Evolutionary conservation across 2,329 filamentous ascomycete genomes (phyloP).

Genomic region (Aspergillus chevalieri): DNA sequence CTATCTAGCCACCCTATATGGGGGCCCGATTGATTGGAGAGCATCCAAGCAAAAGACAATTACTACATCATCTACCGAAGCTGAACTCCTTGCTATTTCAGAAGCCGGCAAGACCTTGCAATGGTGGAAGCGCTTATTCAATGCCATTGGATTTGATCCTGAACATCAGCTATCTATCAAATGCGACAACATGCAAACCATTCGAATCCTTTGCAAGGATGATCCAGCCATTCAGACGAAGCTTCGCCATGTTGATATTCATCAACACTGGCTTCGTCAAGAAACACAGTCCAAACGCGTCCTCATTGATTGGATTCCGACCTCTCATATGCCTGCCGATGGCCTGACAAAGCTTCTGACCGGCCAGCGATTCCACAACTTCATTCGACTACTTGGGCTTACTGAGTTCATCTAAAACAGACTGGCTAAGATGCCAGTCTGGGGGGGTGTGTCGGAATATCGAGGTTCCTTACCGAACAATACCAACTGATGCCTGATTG

Average conservation of each 20-base stretch:
- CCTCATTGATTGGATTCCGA: conserved; percentile 15
- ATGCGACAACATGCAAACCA: conserved; percentile 8
- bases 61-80: too few species aligned
- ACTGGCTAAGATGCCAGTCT: too few species aligned
- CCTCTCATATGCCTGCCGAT: neutral
- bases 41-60: too few species aligned
- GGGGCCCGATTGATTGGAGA: too few species aligned
- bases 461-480: neutral
- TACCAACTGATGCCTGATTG: neutral
- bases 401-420: neutral
- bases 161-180: too few species aligned
- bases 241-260: conserved; percentile 11
- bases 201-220: conserved; percentile 4
- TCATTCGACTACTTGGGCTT: neutral
- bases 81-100: too few species aligned
- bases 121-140: too few species aligned
- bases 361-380: neutral
- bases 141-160: too few species aligned
- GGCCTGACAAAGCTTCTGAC: neutral
- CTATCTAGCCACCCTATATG: too few species aligned
- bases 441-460: neutral
- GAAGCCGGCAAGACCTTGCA: too few species aligned
- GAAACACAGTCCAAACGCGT: conserved; percentile 12
- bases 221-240: neutral
- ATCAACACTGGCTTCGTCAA: conserved; percentile 19